A percentile compares a stretch with the other conserved stretches of the same genome.
Evolutionary conservation across 345 rosid species (phyloP).

Genomic region (Citropsis articulata): DNA sequence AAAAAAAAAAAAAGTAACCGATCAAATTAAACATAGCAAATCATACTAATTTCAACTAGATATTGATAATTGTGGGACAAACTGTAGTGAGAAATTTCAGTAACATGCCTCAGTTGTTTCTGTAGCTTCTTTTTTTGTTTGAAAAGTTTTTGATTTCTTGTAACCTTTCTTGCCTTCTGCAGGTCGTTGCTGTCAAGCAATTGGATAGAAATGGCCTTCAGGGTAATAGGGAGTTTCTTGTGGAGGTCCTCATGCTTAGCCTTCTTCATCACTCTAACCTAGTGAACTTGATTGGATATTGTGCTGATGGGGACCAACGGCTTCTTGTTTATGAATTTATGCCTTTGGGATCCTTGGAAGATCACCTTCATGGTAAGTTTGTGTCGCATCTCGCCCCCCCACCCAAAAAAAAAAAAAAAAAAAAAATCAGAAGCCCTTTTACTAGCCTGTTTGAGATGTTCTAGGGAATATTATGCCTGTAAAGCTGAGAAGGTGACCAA

Average conservation of each 20-base stretch:
- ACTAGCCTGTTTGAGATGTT: neutral
- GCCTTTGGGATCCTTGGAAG: conserved; percentile 96
- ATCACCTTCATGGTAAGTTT: conserved; percentile 92
- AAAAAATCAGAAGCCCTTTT: too few relatives aligned
- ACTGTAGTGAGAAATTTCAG: neutral
- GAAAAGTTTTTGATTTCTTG: neutral
- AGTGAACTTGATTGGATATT: conserved; percentile 92
- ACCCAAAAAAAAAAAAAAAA: too few relatives aligned
- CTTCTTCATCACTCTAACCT: conserved; percentile 96
- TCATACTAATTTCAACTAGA: neutral
- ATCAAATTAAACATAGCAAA: neutral
- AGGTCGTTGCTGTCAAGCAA: conserved; percentile 98
- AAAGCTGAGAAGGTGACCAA: neutral
- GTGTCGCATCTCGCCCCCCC: neutral
- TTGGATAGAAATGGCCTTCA: conserved; percentile 95
- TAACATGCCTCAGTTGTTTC: neutral
- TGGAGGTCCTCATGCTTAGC: conserved; percentile 99
- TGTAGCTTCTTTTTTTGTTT: neutral
- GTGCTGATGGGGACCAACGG: conserved; percentile 99
- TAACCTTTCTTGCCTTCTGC: conserved; percentile 8
- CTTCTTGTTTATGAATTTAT: conserved; percentile 97
- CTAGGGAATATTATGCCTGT: neutral
- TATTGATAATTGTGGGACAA: neutral
- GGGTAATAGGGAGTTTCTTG: conserved; percentile 96
- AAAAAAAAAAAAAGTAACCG: neutral